Percentiles rank a stretch among this genome's conserved stretches.
Conservation (phyloP, 805 yeast genomes). For the Candida pini region DNA sequence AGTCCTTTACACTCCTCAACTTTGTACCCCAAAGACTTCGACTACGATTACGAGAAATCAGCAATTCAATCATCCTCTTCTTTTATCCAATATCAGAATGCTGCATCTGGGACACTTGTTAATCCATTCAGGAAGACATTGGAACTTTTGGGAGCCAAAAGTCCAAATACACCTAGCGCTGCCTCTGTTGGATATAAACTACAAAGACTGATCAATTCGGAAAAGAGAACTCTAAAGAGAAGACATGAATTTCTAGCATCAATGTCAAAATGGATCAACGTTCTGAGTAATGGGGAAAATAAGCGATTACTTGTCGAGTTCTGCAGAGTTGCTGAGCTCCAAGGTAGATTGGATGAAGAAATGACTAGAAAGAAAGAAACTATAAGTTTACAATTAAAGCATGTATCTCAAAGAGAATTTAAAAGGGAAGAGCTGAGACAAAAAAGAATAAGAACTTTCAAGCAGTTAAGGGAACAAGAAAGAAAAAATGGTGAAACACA, state of each 20-base stretch:
- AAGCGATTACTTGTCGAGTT: conserved; percentile 36
- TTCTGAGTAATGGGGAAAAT: conserved; percentile 35
- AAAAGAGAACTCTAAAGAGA: conserved; percentile 32
- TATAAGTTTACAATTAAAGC: conserved; percentile 37
- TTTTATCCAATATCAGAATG: conserved; percentile 17
- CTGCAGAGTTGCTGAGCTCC: conserved; percentile 32
- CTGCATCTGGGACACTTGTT: conserved; percentile 14
- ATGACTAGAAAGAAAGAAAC: conserved; percentile 38
- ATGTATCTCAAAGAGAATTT: conserved; percentile 45
- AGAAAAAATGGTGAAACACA: conserved; percentile 42
- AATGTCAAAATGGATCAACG: conserved; percentile 36
- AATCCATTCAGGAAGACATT: conserved; percentile 20
- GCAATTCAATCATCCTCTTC: conserved; percentile 9
- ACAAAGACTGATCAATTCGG: conserved; percentile 33
- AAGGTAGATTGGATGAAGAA: conserved; percentile 31
- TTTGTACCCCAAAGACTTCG: conserved; percentile 3
- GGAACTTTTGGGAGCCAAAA: conserved; percentile 21
- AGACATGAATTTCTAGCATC: conserved; percentile 36
- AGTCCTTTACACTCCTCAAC: conserved; percentile 20
- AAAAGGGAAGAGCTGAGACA: conserved; percentile 36
- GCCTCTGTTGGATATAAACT: conserved; percentile 29
- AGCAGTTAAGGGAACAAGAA: conserved; percentile 37
- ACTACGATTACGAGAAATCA: not conserved
- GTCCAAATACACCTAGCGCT: conserved; percentile 23
- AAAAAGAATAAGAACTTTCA: conserved; percentile 33